These are phyloP conservation scores for Tuber indicum DNA, from an alignment of 495 filamentous ascomycete genomes.

Conservation along the genomic window DNA sequence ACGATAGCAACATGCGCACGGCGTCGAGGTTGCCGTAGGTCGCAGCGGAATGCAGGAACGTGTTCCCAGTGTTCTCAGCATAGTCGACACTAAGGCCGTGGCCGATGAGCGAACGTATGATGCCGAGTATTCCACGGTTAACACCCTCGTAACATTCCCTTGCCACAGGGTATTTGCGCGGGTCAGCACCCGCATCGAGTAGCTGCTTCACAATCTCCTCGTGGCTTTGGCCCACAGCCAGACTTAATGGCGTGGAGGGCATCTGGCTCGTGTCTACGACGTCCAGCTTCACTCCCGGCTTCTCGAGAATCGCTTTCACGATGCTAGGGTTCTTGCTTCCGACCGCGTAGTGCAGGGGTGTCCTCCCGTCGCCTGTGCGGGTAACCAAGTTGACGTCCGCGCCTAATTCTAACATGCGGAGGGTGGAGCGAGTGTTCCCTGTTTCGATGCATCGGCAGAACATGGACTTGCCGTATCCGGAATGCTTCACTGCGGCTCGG, in stretches of 20 bases:
- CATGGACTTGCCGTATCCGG: background rate
- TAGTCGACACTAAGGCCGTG: background rate
- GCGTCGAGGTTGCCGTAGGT: background rate
- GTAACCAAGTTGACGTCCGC: background rate
- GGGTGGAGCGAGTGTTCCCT: background rate
- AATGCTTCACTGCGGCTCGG: background rate
- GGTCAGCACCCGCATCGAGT: background rate
- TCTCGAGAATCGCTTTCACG: background rate
- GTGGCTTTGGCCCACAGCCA: background rate
- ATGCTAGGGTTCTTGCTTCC: background rate
- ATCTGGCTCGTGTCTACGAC: background rate
- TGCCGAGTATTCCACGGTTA: background rate
- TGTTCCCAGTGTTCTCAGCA: background rate
- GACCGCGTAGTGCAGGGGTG: constrained; percentile 1
- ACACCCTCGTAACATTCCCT: background rate
- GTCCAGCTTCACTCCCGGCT: background rate
- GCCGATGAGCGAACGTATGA: background rate
- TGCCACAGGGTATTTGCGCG: background rate
- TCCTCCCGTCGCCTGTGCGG: background rate
- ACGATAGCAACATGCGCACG: background rate
- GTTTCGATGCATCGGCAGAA: constrained; percentile 1
- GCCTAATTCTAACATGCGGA: background rate
- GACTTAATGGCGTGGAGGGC: background rate
- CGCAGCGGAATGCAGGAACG: background rate
- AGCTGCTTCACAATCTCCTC: background rate